Evolutionary conservation across 305 asterid species (phyloP), one percentile per base, ranked within the genome.

Genomic region (Solanum hybrid): DNA sequence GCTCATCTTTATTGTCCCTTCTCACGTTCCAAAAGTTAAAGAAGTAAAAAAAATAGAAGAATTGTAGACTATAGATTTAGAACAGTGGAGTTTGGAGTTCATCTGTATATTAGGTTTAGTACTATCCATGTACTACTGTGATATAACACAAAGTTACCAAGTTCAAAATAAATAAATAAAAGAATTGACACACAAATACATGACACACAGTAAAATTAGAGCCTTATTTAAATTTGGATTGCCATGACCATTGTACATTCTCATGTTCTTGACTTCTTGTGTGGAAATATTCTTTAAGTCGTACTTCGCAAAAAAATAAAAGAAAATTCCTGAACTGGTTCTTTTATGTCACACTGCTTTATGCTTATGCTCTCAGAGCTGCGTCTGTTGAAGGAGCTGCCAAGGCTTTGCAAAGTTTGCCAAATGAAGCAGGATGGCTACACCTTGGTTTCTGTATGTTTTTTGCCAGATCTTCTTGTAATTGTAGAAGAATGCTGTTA

Each of bases 331-430:
- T 60, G 88, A 60, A 64, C 77, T 60, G 51, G 77, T 60, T 85
- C 51, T 32, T 85, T 60, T 85, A 34, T 56, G 51, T 32, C 16
- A 7, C 29, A 60, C 32, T 56, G 89, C 86, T 92, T 86, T 89
- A 90, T 73, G 89, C 86, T 88, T 91, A 66, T 89, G 86, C 85
- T 75, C 88, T 42, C 96, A 97, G 99, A 92, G 98, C 97, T 91
- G 98, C 98, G 78, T 95, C 98, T 73, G 90, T 91, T 89, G 93
- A 95, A 93, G 98, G 97, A 91, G 98, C 99, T 92, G 94, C 94
- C 38, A 85, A 91, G 89, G 96, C 97, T 91, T 94, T 97, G 94
- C 98, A 93, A 92, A 94, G 90, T 90, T 93, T 97, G 93, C 94
- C 98, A 88, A 91, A 84, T 90, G 99, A 95, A 92, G 96, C 97